Evolutionary conservation across 257 asterid species (phyloP), one percentile per base, ranked within the genome.

Genomic region (Misopates orontium): DNA sequence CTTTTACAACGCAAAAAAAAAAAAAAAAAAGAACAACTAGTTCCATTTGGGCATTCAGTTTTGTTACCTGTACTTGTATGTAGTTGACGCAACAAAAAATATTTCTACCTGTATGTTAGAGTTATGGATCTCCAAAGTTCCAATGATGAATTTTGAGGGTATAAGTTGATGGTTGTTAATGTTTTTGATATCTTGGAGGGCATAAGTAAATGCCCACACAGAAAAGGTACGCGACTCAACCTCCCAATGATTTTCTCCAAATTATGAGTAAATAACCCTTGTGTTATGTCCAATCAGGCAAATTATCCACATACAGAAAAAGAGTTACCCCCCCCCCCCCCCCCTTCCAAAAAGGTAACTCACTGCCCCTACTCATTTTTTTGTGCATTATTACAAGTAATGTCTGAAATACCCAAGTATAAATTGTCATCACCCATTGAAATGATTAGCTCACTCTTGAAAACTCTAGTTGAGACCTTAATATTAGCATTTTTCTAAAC

Each of bases 1-100:
- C 45, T 17, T 12, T 59, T 10, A 61, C 31, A n/a, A 25, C 53
- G 32, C 48, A 6, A 60, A 20, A n/a, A n/a, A n/a, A n/a, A n/a
- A n/a, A n/a, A n/a, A n/a, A n/a, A n/a, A n/a, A n/a, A n/a, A n/a
- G 15, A 48, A 39, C 14, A 32, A 65, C 53, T 71, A 25, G 56
- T 68, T 57, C 49, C 23, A 18, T 18, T 63, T 22, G 63, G 71
- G 49, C 36, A 65, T 32, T 68, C 67, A 73, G 17, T 51, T 61
- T 51, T 66, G 59, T 39, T 21, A 73, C 49, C 60, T 57, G 23
- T n/a, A 42, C 12, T 70, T 61, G 51, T 16, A 54, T 50, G 47
- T 53, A 10, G 44, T 45, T 40, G 36, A 66, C 14, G 61, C 62
- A 66, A 70, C 25, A 31, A 56, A 4, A 50, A 25, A 62, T 41